Conservation (phyloP, 768 basidiomycete genomes). For the Mycena olivaceomarginata region DNA sequence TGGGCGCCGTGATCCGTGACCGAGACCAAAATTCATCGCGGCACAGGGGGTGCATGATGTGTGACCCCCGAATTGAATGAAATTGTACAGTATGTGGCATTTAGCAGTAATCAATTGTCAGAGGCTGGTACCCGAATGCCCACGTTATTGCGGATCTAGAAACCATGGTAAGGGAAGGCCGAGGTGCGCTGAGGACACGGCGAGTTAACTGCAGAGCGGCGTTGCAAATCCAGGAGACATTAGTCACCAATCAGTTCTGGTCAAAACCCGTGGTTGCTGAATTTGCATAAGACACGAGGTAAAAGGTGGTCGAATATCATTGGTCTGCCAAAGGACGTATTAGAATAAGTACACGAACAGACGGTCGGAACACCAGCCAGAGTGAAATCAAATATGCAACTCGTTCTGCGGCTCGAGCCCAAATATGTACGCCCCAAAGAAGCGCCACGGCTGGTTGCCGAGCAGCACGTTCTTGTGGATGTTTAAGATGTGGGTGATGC, state of each 20-base stretch:
- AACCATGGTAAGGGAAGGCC: not conserved
- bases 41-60: too few relatives aligned
- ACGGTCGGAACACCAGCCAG: not conserved
- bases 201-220: conserved; percentile 44
- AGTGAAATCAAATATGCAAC: conserved; percentile 13
- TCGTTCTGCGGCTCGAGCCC: conserved; percentile 62
- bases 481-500: conserved; percentile 60
- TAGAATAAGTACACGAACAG: too few relatives aligned
- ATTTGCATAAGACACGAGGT: not conserved
- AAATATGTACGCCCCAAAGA: conserved; percentile 59
- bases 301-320: not conserved
- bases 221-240: conserved; percentile 46
- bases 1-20: too few relatives aligned
- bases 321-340: not conserved
- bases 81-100: too few relatives aligned
- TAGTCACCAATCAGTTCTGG: not conserved
- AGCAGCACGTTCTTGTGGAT: conserved; percentile 58
- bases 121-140: conserved; percentile 41
- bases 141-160: conserved; percentile 49
- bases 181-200: not conserved
- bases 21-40: too few relatives aligned
- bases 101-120: conserved; percentile 1
- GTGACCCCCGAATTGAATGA: too few relatives aligned
- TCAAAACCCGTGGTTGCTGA: too few relatives aligned
- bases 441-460: conserved; percentile 58